These are phyloP conservation scores for Volvox reticuliferus DNA, from an alignment of 139 green algal genomes.

Conservation along the genomic window DNA sequence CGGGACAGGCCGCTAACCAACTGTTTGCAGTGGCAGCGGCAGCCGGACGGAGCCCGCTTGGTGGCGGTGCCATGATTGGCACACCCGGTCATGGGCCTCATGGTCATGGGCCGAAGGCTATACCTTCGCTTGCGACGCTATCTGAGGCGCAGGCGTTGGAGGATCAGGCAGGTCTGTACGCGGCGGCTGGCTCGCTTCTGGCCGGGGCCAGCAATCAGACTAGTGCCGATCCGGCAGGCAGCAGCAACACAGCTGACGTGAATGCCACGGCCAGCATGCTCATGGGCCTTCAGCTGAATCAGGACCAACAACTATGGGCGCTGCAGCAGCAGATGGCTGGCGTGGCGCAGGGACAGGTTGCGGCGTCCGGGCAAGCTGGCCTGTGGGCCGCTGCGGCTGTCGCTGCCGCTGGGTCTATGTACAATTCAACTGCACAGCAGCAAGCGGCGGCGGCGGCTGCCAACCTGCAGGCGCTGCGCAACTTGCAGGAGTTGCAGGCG, in stretches of 20 bases:
- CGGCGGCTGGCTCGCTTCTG: slow-evolving; percentile 40
- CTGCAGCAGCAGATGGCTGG: slow-evolving; percentile 30
- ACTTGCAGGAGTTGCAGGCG: slow-evolving; percentile 56
- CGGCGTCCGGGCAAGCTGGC: slow-evolving; percentile 17
- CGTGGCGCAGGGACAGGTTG: slow-evolving; percentile 22
- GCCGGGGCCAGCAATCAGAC: neutral
- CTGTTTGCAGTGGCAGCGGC: slow-evolving; percentile 25
- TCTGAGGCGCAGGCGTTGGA: slow-evolving; percentile 45
- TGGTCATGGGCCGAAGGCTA: slow-evolving; percentile 5
- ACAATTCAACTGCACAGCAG: neutral
- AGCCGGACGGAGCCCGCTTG: slow-evolving; percentile 30
- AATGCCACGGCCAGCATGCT: slow-evolving; percentile 57
- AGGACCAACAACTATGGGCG: slow-evolving; percentile 45
- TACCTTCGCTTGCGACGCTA: slow-evolving; percentile 20
- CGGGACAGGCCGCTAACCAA: slow-evolving; percentile 3
- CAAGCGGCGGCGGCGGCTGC: neutral
- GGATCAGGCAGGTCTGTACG: slow-evolving; percentile 45
- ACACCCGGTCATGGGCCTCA: neutral
- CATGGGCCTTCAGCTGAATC: slow-evolving; percentile 43
- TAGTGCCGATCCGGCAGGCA: slow-evolving; percentile 3
- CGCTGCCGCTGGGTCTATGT: neutral
- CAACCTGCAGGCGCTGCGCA: slow-evolving; percentile 34
- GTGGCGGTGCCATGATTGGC: neutral
- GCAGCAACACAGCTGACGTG: slow-evolving; percentile 47
- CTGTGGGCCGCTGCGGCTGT: slow-evolving; percentile 6